These are phyloP conservation scores for Wickerhamiella galacta DNA, from an alignment of 805 yeast species.

Conservation along the genomic window DNA sequence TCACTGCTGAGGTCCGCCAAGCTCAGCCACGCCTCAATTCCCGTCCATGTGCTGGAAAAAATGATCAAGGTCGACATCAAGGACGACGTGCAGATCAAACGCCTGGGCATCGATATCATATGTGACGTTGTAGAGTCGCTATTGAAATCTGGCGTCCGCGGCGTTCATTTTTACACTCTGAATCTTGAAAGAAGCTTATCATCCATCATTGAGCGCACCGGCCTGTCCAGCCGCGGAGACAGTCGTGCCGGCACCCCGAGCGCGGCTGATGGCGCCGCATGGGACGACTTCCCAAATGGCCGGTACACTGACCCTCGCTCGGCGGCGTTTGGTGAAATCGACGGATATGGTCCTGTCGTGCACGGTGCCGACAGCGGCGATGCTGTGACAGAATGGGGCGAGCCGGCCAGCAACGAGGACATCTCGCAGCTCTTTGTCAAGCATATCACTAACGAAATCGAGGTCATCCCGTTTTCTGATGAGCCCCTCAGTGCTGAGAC, in stretches of 20 bases:
- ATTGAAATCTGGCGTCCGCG: constrained; percentile 46
- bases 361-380: constrained; percentile 46
- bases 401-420: constrained; percentile 44
- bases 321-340: constrained; percentile 96
- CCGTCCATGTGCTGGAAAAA: constrained; percentile 48
- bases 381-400: constrained; percentile 68
- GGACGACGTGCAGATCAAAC: constrained; percentile 83
- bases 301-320: constrained; percentile 89
- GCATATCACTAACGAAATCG: constrained; percentile 59
- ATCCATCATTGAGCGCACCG: constrained; percentile 51
- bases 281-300: constrained; percentile 97
- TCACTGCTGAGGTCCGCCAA: constrained; percentile 83
- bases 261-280: constrained; percentile 41
- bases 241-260: constrained; percentile 1
- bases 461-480: constrained; percentile 85
- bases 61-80: constrained; percentile 55
- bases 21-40: constrained; percentile 78
- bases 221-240: constrained; percentile 18
- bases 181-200: constrained; percentile 89
- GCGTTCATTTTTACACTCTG: constrained; percentile 84
- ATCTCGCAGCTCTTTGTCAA: constrained; percentile 49
- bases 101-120: constrained; percentile 64
- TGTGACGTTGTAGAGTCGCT: constrained; percentile 63
- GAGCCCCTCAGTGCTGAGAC: constrained; percentile 77
- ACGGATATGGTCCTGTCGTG: constrained; percentile 88